Evolutionary conservation across 2,329 filamentous ascomycete species (phyloP).

Genomic region (Chrysosporium keratinophilum): DNA sequence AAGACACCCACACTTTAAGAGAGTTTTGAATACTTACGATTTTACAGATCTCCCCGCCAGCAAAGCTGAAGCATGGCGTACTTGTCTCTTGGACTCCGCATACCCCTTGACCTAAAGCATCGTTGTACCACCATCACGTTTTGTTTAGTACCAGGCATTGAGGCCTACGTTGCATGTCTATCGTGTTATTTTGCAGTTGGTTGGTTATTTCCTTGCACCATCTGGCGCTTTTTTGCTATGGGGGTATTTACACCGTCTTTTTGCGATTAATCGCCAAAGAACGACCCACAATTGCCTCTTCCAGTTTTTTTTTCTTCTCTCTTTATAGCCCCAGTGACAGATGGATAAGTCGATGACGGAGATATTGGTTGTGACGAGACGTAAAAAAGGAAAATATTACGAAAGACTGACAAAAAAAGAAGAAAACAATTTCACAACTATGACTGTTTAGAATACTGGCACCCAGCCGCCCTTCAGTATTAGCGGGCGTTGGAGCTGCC

Average conservation of each 20-base stretch:
- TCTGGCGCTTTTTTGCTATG: constrained; percentile 12
- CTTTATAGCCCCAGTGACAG: constrained; percentile 1
- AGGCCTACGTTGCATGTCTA: constrained; percentile 2
- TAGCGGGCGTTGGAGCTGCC: constrained; percentile 21
- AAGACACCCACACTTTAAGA: not conserved
- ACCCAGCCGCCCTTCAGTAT: constrained; percentile 15
- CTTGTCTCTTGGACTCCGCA: constrained; percentile 1
- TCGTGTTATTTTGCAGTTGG: constrained; percentile 5
- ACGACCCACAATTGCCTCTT: constrained; percentile 11
- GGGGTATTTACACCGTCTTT: constrained; percentile 2
- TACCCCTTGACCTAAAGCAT: constrained; percentile 19
- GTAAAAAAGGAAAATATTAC: not conserved
- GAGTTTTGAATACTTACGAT: not conserved
- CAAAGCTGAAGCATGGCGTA: constrained; percentile 19
- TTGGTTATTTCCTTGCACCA: constrained; percentile 14
- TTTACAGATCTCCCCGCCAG: constrained; percentile 33
- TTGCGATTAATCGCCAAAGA: constrained; percentile 5
- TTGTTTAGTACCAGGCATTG: constrained; percentile 8
- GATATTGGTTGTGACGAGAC: constrained; percentile 7
- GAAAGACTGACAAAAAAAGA: constrained; percentile 19
- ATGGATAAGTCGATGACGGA: not conserved
- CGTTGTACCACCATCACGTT: constrained; percentile 32
- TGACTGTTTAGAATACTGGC: constrained; percentile 20
- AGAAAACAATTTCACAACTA: constrained; percentile 12
- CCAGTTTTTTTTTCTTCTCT: not conserved